These are phyloP conservation scores for Copromyces sp. DNA, from an alignment of 495 filamentous ascomycete species.

Conservation along the genomic window DNA sequence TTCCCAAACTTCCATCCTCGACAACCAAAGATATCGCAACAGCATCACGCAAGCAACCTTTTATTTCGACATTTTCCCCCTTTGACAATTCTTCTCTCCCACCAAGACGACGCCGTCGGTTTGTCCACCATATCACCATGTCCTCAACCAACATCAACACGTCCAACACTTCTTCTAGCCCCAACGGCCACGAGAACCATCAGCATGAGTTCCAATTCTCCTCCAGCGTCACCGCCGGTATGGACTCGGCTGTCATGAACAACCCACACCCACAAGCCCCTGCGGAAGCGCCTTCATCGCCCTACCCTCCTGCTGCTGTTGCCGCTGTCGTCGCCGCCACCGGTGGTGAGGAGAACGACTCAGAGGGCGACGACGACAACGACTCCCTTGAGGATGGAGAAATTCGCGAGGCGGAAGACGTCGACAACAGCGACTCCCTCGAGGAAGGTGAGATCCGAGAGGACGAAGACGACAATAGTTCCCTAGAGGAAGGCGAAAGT, in stretches of 20 bases:
- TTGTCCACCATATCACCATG: no score
- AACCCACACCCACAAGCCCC: no score
- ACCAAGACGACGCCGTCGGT: background rate
- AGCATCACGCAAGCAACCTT: background rate
- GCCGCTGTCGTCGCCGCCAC: no score
- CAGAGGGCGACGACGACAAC: background rate
- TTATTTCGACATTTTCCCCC: background rate
- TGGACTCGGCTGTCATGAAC: no score
- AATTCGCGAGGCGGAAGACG: background rate
- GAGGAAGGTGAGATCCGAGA: background rate
- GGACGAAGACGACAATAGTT: background rate
- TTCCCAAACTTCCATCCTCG: background rate
- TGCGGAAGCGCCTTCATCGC: no score
- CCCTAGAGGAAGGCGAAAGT: background rate
- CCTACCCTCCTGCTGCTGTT: no score
- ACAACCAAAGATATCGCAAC: background rate
- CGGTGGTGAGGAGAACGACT: background rate
- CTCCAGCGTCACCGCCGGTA: no score
- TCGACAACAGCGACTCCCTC: background rate
- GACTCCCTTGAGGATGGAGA: background rate
- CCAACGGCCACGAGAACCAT: no score
- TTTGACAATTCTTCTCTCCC: background rate
- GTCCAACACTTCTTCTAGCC: no score
- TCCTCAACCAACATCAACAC: no score
- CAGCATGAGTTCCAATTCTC: no score